Evolutionary conservation across 2,329 filamentous ascomycete species (phyloP).

Genomic region (Alternaria sp.): DNA sequence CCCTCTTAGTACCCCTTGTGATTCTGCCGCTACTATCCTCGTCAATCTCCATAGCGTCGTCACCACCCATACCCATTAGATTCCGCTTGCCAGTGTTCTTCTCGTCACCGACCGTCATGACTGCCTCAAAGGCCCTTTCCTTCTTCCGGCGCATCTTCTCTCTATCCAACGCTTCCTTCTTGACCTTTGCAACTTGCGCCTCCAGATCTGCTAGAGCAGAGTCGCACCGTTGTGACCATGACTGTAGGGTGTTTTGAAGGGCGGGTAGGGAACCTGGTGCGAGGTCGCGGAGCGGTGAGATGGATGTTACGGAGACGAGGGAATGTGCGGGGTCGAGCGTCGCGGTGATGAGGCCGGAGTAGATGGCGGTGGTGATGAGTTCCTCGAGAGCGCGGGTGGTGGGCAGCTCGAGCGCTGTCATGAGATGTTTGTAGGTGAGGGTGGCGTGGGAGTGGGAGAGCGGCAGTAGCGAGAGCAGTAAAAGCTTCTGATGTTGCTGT

Average conservation of each 20-base stretch:
- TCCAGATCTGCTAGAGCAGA: slow-evolving; percentile 77
- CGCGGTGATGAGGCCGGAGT: slow-evolving; percentile 79
- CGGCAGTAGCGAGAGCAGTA: slow-evolving; percentile 85
- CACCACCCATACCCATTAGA: slow-evolving; percentile 25
- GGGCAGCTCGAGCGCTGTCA: slow-evolving; percentile 69
- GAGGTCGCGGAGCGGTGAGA: slow-evolving; percentile 86
- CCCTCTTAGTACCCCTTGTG: slow-evolving; percentile 40
- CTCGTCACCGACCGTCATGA: slow-evolving; percentile 33
- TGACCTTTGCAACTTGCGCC: slow-evolving; percentile 72
- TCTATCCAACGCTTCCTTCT: slow-evolving; percentile 50
- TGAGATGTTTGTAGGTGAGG: slow-evolving; percentile 76
- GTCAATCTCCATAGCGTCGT: slow-evolving; percentile 48
- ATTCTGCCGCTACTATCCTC: slow-evolving; percentile 37
- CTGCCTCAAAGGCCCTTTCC: slow-evolving; percentile 47
- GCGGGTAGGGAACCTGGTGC: slow-evolving; percentile 72
- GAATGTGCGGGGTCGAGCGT: slow-evolving; percentile 81
- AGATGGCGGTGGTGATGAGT: slow-evolving; percentile 85
- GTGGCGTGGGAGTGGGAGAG: slow-evolving; percentile 70
- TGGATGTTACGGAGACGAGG: slow-evolving; percentile 76
- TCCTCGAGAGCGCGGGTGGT: slow-evolving; percentile 77
- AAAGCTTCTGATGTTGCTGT: slow-evolving; percentile 81
- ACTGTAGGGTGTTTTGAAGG: slow-evolving; percentile 71
- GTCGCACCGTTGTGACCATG: slow-evolving; percentile 82
- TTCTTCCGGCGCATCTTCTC: slow-evolving; percentile 52
- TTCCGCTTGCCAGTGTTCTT: slow-evolving; percentile 35